These are phyloP conservation scores for Xylaria scruposa DNA, from an alignment of 495 filamentous ascomycete species.

Conservation along the genomic window DNA sequence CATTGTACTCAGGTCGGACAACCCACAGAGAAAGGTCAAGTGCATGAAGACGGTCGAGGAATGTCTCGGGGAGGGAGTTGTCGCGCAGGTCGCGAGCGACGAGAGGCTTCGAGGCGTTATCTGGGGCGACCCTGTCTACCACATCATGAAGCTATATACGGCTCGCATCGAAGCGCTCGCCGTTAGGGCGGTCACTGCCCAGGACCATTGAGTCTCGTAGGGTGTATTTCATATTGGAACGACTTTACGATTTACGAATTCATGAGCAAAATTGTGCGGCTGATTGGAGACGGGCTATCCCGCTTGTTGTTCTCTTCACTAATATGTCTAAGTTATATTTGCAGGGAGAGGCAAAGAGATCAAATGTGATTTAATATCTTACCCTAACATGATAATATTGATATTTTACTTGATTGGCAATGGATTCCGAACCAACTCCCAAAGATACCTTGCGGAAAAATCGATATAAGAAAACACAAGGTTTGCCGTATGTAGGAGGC, in stretches of 20 bases:
- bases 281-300: no score
- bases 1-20: slow-evolving; percentile 63
- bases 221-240: neutral
- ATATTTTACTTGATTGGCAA: no score
- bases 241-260: slow-evolving; percentile 19
- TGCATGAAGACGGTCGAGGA: slow-evolving; percentile 49
- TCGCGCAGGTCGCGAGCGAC: slow-evolving; percentile 69
- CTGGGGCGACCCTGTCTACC: slow-evolving; percentile 80
- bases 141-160: slow-evolving; percentile 78
- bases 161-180: slow-evolving; percentile 71
- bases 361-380: no score
- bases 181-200: slow-evolving; percentile 68
- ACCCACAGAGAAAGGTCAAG: slow-evolving; percentile 41
- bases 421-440: no score
- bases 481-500: no score
- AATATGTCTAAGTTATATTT: no score
- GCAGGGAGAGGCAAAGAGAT: no score
- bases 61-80: slow-evolving; percentile 56
- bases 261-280: neutral
- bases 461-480: no score
- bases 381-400: no score
- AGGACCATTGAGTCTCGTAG: slow-evolving; percentile 29
- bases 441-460: no score
- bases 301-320: no score
- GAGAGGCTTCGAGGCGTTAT: slow-evolving; percentile 67